A percentile compares a stretch with the other conserved stretches of the same genome.
phyloP scores from a whole-genome alignment of 2,329 filamentous ascomycete species.

The Cytospora leucostoma region DNA sequence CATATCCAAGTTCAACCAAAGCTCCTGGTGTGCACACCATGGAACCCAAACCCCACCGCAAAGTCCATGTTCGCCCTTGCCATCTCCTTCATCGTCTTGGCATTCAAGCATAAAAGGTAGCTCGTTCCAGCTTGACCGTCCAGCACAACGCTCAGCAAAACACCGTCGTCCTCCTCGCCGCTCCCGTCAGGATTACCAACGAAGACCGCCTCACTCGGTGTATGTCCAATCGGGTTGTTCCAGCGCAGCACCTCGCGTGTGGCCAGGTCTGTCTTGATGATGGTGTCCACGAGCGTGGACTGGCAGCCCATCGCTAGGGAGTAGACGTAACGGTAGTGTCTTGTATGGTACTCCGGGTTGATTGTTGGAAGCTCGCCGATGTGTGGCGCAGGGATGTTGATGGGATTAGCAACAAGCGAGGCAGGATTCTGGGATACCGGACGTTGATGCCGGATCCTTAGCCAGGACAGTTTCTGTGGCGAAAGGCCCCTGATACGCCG shows the following conservation, averaged over 20 bases:
- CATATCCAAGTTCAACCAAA: not conserved
- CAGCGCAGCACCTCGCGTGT: conserved; percentile 57
- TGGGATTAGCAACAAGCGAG: conserved; percentile 12
- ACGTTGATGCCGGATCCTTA: not conserved
- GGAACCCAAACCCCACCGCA: conserved; percentile 65
- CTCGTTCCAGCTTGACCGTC: conserved; percentile 61
- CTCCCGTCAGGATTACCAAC: conserved; percentile 51
- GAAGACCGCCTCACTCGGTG: conserved; percentile 71
- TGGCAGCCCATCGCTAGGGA: conserved; percentile 56
- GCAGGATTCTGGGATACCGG: not conserved
- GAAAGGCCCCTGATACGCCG: not conserved
- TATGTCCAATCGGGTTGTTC: conserved; percentile 59
- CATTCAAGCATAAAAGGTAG: conserved; percentile 67
- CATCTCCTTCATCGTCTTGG: conserved; percentile 62
- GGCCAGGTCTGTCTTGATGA: conserved; percentile 65
- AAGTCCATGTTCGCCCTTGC: conserved; percentile 65
- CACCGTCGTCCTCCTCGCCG: conserved; percentile 36
- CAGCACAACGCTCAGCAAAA: conserved; percentile 56
- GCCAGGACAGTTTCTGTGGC: not conserved
- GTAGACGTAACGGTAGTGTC: conserved; percentile 63
- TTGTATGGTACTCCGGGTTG: conserved; percentile 57
- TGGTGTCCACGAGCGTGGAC: conserved; percentile 61
- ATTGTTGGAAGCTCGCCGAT: conserved; percentile 67
- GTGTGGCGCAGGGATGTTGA: conserved; percentile 54
- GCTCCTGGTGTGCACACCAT: conserved; percentile 53